Evolutionary conservation across 352 stramenopile genomes (phyloP).

Genomic region (Pythium aphanidermatum): DNA sequence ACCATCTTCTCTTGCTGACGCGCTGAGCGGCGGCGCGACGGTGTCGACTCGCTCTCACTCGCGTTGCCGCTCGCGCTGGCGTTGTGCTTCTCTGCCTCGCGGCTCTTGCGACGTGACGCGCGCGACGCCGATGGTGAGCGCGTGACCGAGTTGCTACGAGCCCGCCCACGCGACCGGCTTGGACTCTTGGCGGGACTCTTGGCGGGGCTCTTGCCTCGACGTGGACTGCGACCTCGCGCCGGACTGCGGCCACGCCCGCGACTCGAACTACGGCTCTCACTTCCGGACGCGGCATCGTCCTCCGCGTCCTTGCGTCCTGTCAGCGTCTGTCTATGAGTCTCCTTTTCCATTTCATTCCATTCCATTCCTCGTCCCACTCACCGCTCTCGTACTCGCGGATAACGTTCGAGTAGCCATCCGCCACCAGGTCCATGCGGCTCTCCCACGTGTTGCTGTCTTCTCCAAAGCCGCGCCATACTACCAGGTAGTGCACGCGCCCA

Average conservation of each 20-base stretch:
- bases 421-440: conserved; percentile 73
- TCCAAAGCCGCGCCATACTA: conserved; percentile 70
- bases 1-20: conserved; percentile 23
- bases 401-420: conserved; percentile 63
- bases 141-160: conserved; percentile 51
- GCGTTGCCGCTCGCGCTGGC: no score
- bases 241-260: conserved; percentile 47
- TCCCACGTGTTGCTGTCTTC: conserved; percentile 87
- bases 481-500: conserved; percentile 77
- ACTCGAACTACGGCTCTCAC: conserved; percentile 37
- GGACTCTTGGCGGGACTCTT: conserved; percentile 21
- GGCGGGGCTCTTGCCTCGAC: conserved; percentile 21
- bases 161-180: conserved; percentile 37
- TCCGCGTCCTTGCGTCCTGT: conserved; percentile 60
- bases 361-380: conserved; percentile 15
- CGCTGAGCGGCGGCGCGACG: conserved; percentile 20
- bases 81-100: no score
- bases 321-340: not conserved
- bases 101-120: conserved; percentile 15
- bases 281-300: conserved; percentile 14
- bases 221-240: conserved; percentile 34
- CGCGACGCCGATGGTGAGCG: conserved; percentile 26
- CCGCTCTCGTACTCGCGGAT: conserved; percentile 69
- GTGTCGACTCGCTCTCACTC: conserved; percentile 8
- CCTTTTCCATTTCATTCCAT: no score